Evolutionary conservation across 768 basidiomycete genomes (phyloP).

Genomic region (Lactarius trivialis): DNA sequence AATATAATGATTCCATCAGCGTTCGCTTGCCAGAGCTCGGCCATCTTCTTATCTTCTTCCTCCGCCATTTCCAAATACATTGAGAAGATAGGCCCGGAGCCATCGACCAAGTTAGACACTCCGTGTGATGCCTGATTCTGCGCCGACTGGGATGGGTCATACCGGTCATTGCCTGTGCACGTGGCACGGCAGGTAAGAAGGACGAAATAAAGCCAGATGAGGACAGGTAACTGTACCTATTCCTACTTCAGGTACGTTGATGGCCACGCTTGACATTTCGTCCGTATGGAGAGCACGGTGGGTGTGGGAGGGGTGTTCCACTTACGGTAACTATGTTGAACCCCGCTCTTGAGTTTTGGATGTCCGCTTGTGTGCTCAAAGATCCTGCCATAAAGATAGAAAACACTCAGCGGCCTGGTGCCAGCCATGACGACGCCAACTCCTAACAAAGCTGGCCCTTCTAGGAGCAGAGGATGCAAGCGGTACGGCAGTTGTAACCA

Average conservation of each 20-base stretch:
- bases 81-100: background rate
- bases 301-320: too few species aligned
- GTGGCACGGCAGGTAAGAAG: background rate
- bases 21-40: background rate
- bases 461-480: background rate
- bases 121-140: background rate
- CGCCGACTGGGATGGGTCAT: background rate
- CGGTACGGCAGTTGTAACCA: background rate
- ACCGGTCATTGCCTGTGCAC: background rate
- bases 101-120: background rate
- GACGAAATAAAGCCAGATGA: background rate
- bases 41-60: constrained; percentile 7
- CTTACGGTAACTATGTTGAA: too few species aligned
- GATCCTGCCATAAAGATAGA: too few species aligned
- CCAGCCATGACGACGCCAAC: too few species aligned
- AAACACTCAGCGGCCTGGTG: too few species aligned
- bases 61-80: background rate
- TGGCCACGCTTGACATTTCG: background rate
- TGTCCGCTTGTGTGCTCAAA: too few species aligned
- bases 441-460: background rate
- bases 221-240: background rate
- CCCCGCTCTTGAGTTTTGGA: too few species aligned
- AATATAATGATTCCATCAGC: background rate
- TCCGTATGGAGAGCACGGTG: too few species aligned
- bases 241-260: background rate